Base-by-base conservation (phyloP, 257 asterid genomes). In the Cinchona pubescens region DNA sequence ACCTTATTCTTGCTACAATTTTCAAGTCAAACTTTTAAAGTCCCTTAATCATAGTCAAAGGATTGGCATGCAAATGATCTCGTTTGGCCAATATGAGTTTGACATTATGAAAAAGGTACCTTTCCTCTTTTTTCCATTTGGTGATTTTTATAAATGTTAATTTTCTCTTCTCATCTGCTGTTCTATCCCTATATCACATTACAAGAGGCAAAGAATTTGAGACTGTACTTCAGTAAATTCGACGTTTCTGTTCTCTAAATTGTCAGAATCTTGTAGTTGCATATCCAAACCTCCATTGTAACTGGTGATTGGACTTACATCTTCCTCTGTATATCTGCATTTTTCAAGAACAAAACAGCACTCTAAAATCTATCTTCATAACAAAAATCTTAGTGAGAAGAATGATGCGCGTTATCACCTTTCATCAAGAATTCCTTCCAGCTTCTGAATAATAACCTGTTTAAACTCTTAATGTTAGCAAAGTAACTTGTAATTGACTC, bases 401-500 rank as follows among this genome's bases (percentile, higher is more conserved):
- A 62, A 66, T 75, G 78, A 76, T 80, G 58, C 43, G 67, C 69
- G 43, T 72, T 40, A 48, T 83, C 80, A 91, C 97, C 98, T 93
- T 81, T 87, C 79, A 69, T 85, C 90, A 64, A 80, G 46, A 53
- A 76, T 82, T 80, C 85, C 88, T 73, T 90, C 85, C 85, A 86
- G 80, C 88, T 80, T 90, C 86, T 94, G 95, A 82, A 92, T 87
- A 79, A 91, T 86, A 76, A 94, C 92, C 98, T 94, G 96, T 40
- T 74, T 45, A 67, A n/a, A 51, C 6, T 51, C 56, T 18, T 51
- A 29, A 45, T n/a, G 35, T 49, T 29, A 34, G 38, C 29, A 69
- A 4, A 13, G 0, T 67, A 37, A 38, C 32, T 23, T 42, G 25
- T 12, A 5, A 38, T 13, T 65, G 48, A 34, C 72, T n/a, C n/a